phyloP scores from a whole-genome alignment of 2,329 filamentous ascomycete species.

The Cercospora beticola region DNA sequence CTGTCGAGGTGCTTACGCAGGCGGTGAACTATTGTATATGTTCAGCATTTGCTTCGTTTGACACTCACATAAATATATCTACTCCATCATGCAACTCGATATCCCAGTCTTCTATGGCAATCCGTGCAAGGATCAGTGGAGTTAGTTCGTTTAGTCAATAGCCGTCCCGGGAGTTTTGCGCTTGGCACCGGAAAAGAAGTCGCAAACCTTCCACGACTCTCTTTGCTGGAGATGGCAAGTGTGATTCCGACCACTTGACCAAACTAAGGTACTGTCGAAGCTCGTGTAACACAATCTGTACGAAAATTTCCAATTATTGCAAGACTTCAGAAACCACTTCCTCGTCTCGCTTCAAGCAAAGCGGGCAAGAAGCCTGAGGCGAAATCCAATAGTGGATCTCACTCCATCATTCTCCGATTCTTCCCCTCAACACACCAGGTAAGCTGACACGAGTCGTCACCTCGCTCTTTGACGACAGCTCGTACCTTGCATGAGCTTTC shows the following conservation, averaged over 20 bases:
- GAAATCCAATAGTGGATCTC: background rate
- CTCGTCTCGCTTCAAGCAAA: too few species aligned
- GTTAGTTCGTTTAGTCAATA: background rate
- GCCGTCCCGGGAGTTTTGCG: background rate
- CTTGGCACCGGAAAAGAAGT: background rate
- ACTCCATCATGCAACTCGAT: background rate
- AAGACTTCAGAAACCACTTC: too few species aligned
- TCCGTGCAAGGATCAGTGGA: background rate
- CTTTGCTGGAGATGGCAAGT: too few species aligned
- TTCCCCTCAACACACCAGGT: background rate
- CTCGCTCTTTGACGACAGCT: background rate
- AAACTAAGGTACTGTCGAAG: too few species aligned
- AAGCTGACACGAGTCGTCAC: background rate
- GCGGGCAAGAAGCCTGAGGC: background rate
- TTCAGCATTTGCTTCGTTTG: background rate
- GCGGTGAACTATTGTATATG: too few species aligned
- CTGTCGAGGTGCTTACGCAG: too few species aligned
- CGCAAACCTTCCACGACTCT: too few species aligned
- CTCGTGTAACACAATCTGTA: too few species aligned
- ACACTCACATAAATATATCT: background rate
- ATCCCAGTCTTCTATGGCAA: background rate
- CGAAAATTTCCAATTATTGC: too few species aligned
- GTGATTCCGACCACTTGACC: too few species aligned
- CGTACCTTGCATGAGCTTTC: background rate
- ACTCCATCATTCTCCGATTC: background rate